phyloP scores from a whole-genome alignment of 306 rosid species.

The Glycyrrhiza uralensis region DNA sequence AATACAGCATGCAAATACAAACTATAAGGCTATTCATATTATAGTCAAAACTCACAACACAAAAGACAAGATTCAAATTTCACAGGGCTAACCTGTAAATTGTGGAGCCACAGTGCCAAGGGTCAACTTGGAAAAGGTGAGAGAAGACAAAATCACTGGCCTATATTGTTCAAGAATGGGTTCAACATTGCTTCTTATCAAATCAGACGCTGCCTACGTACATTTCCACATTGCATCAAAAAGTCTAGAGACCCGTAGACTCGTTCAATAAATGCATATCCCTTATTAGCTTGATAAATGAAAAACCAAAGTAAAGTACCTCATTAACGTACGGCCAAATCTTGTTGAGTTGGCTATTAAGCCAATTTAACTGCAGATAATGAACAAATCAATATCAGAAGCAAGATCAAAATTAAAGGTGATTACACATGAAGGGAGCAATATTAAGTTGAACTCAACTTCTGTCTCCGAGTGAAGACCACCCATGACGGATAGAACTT shows the following conservation, averaged over 20 bases:
- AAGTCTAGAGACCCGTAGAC: not conserved
- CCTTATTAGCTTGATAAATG: not conserved
- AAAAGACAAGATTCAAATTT: not conserved
- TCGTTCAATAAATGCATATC: not conserved
- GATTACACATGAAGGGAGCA: not conserved
- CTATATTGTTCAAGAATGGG: conserved; percentile 76
- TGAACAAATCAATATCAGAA: conserved; percentile 29
- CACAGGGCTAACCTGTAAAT: conserved; percentile 61
- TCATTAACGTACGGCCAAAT: conserved; percentile 81
- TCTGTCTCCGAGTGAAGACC: conserved; percentile 68
- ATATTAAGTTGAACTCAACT: conserved; percentile 65
- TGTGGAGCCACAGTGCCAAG: conserved; percentile 93
- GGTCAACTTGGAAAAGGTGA: conserved; percentile 80
- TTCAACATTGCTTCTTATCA: conserved; percentile 71
- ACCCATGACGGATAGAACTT: conserved; percentile 83
- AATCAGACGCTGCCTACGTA: conserved; percentile 76
- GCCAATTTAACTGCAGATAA: conserved; percentile 74
- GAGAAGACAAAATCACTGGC: conserved; percentile 60
- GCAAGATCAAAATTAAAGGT: not conserved
- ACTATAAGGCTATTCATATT: not conserved
- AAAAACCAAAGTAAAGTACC: conserved; percentile 40
- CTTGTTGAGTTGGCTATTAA: conserved; percentile 55
- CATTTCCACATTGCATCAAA: conserved; percentile 17
- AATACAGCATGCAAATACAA: not conserved
- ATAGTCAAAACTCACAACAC: not conserved